Base-by-base conservation (phyloP, 2,329 filamentous ascomycete genomes). In the Beauveria medogensis region DNA sequence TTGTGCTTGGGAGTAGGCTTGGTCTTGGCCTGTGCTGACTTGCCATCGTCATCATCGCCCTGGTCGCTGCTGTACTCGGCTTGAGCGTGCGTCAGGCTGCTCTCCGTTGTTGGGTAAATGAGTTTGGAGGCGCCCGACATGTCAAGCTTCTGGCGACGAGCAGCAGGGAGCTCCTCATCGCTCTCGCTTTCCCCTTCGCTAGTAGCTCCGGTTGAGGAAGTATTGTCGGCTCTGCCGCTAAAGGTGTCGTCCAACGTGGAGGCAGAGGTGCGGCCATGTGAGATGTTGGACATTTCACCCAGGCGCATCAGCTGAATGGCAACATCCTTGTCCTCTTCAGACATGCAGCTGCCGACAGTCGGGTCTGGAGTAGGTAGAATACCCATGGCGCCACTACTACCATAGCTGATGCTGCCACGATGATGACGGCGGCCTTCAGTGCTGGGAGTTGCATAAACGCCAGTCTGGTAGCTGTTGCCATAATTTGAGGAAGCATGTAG, bases 311-410 rank as follows among this genome's bases (percentile, higher is more conserved):
- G 81, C 76, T 97, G 94, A 71, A 97, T 88, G 61, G 94, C 94
- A 64, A 97, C 94, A 75, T 99, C 94, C 71, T 88, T 88, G 67
- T 88, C 85, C 74, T 99, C 94, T 72, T 99, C 94, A 16, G 93
- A 97, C 74, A 99, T 93, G 73, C 91, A 95, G 75, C 93, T 97
- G 59, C 91, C 91, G 67, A 97, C 90, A 14, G 94, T 99, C n/a
- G 93, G 93, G 69, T 97, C 94, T 28, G 94, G 94, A 2, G 94
- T 99, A 22, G 92, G 92, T 65, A 97, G 79, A 67, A 95, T 84
- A 59, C 87, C 72, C 71, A 75, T 70, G 52, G 67, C 71, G 44
- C 77, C 74, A 65, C 72, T 73, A 65, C 76, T 74, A 41, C 81
- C 77, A 65, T 83, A 83, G 62, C 79, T 80, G 63, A 83, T 80